Evolutionary conservation across 805 yeast genomes (phyloP).

Genomic region (Pichia phayaonensis): DNA sequence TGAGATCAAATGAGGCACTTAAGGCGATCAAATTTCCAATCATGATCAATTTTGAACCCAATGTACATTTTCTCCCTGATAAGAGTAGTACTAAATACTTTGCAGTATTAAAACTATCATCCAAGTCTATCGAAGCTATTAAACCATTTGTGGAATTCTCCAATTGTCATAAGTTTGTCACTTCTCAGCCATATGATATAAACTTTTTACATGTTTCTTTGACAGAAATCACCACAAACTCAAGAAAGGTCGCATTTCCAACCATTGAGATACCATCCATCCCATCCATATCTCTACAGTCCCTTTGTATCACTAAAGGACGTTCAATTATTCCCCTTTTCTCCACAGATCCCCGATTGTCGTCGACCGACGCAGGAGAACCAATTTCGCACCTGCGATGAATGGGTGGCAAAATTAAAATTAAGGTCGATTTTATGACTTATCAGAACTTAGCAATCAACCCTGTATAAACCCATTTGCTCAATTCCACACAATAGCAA

Average conservation of each 20-base stretch:
- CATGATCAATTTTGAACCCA: neutral
- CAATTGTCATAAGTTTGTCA: neutral
- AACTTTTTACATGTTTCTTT: neutral
- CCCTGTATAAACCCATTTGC: no score
- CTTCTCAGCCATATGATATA: neutral
- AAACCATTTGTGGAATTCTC: neutral
- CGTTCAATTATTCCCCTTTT: neutral
- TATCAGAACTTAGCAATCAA: no score
- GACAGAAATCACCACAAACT: neutral
- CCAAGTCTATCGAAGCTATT: neutral
- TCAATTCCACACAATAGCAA: neutral
- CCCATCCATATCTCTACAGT: neutral
- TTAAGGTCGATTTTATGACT: no score
- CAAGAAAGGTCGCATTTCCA: neutral
- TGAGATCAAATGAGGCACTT: neutral
- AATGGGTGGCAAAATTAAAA: neutral
- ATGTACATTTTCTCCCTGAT: neutral
- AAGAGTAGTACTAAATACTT: no score
- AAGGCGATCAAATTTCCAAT: neutral
- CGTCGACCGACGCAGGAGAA: neutral
- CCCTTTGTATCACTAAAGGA: neutral
- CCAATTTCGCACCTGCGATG: neutral
- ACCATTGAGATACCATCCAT: neutral
- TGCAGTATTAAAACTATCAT: neutral
- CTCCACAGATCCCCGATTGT: neutral